These are phyloP conservation scores for Thalassiosira livingstoniorum DNA, from an alignment of 352 stramenopile species.

Conservation along the genomic window DNA sequence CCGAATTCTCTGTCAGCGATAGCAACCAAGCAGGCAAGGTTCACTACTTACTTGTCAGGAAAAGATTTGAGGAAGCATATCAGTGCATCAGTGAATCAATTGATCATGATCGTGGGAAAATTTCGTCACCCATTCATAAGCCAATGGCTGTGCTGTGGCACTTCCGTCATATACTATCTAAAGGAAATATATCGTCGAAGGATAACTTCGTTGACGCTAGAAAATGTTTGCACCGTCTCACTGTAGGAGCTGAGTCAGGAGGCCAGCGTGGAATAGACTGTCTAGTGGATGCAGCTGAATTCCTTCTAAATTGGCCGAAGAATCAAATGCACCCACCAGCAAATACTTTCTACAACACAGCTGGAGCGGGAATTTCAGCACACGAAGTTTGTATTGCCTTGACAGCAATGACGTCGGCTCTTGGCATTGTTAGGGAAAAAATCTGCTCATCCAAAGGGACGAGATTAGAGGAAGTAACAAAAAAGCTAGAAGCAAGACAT, in stretches of 20 bases:
- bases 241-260: constrained; percentile 41
- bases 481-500: constrained; percentile 59
- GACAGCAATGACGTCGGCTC: constrained; percentile 52
- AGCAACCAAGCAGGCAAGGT: constrained; percentile 29
- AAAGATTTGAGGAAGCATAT: constrained; percentile 47
- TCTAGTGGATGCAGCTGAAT: constrained; percentile 62
- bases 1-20: constrained; percentile 51
- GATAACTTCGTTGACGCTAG: constrained; percentile 44
- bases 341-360: not conserved
- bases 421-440: constrained; percentile 43
- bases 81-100: constrained; percentile 4
- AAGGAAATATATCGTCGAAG: constrained; percentile 29
- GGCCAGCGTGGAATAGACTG: constrained; percentile 40
- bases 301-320: constrained; percentile 57
- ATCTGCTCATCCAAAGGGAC: constrained; percentile 33
- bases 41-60: constrained; percentile 39
- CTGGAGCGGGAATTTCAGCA: constrained; percentile 31
- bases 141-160: constrained; percentile 59
- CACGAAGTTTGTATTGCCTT: constrained; percentile 55
- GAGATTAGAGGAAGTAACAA: constrained; percentile 49
- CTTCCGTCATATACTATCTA: constrained; percentile 59
- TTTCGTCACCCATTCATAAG: constrained; percentile 41
- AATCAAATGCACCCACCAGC: no score
- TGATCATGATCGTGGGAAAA: constrained; percentile 1
- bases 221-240: constrained; percentile 63